Conservation (phyloP, 2,329 filamentous ascomycete genomes). For the Fusarium chlamydosporum region DNA sequence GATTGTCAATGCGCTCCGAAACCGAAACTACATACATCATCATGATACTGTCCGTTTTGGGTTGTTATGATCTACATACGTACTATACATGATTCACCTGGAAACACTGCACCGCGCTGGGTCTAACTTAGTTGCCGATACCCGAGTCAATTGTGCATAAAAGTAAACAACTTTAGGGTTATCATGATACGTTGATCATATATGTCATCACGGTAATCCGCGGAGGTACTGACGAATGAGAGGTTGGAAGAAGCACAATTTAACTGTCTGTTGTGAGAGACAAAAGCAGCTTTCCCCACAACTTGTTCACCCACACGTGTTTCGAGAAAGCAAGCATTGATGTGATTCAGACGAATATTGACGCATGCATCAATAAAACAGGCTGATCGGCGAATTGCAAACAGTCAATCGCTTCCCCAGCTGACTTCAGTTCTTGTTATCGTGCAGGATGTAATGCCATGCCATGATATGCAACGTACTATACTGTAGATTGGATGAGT, state of each 20-base stretch:
- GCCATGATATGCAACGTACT: not conserved
- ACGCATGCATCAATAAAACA: slow-evolving; percentile 26
- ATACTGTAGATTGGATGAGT: slow-evolving; percentile 3
- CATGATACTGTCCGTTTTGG: slow-evolving; percentile 15
- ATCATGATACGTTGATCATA: slow-evolving; percentile 28
- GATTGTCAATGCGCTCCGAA: slow-evolving; percentile 2
- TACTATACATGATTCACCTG: slow-evolving; percentile 22
- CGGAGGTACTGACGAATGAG: slow-evolving; percentile 35
- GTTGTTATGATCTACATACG: slow-evolving; percentile 4
- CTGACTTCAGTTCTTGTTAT: slow-evolving; percentile 10
- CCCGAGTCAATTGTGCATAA: slow-evolving; percentile 20
- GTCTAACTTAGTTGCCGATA: slow-evolving; percentile 10
- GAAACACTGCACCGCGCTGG: slow-evolving; percentile 5
- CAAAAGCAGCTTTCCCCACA: slow-evolving; percentile 37
- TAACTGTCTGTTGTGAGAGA: slow-evolving; percentile 20
- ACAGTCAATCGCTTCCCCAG: not conserved
- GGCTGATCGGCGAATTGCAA: slow-evolving; percentile 17
- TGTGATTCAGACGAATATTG: slow-evolving; percentile 28
- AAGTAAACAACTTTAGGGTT: slow-evolving; percentile 38
- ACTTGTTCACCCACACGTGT: slow-evolving; percentile 31
- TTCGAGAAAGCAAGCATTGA: slow-evolving; percentile 22
- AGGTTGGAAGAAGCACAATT: slow-evolving; percentile 12
- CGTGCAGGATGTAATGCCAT: slow-evolving; percentile 1
- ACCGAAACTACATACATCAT: slow-evolving; percentile 22
- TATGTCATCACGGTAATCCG: slow-evolving; percentile 30